Conservation (phyloP, 2,329 filamentous ascomycete genomes). For the Xenoacremonium recifei region DNA sequence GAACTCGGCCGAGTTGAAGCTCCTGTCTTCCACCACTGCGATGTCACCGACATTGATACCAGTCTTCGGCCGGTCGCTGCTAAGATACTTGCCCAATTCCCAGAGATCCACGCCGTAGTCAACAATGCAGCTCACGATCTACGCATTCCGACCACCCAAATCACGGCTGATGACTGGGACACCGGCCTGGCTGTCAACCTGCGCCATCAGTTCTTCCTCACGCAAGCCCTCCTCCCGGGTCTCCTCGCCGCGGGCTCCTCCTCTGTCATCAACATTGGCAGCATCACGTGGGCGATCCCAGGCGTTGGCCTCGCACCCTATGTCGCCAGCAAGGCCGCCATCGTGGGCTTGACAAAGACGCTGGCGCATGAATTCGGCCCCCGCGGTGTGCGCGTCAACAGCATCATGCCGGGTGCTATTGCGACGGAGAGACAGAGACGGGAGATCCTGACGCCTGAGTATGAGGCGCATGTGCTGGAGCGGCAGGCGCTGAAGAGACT, state of each 20-base stretch:
- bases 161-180: conserved; percentile 43
- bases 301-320: conserved; percentile 45
- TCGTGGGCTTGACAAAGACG: conserved; percentile 55
- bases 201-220: conserved; percentile 59
- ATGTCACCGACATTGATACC: conserved; percentile 36
- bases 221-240: conserved; percentile 67
- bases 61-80: conserved; percentile 31
- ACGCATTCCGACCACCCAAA: conserved; percentile 27
- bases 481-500: conserved; percentile 43
- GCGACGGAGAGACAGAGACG: conserved; percentile 44
- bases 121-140: conserved; percentile 69
- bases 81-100: conserved; percentile 26
- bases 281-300: conserved; percentile 44
- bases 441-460: conserved; percentile 42
- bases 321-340: conserved; percentile 52
- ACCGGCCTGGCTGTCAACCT: conserved; percentile 43
- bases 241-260: conserved; percentile 43
- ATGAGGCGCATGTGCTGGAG: conserved; percentile 35
- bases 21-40: conserved; percentile 42
- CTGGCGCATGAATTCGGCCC: conserved; percentile 53
- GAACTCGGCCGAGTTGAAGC: conserved; percentile 12
- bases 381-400: conserved; percentile 46
- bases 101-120: conserved; percentile 69
- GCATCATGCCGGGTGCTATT: conserved; percentile 48
- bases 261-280: conserved; percentile 55